A percentile compares a stretch with the other conserved stretches of the same genome.
These are phyloP conservation scores for Ceratocystis diversiconidia DNA, from an alignment of 2,329 filamentous ascomycete genomes.

Conservation along the genomic window DNA sequence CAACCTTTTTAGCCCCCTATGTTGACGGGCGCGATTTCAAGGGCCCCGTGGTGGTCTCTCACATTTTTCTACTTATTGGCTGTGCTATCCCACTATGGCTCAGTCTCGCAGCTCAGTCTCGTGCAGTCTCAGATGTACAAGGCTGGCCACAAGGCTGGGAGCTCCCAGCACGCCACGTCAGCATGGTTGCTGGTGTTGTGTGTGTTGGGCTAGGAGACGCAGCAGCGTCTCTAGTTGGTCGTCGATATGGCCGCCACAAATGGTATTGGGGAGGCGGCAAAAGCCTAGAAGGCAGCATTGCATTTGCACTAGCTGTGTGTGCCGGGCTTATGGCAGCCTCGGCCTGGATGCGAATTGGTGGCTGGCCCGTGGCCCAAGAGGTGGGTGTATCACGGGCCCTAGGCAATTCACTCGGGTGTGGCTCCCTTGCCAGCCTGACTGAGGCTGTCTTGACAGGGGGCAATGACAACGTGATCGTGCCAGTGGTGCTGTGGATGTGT, in stretches of 20 bases:
- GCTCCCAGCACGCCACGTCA: slow-evolving; percentile 56
- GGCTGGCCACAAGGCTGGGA: slow-evolving; percentile 50
- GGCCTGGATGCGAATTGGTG: slow-evolving; percentile 60
- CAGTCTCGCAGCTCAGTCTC: slow-evolving; percentile 54
- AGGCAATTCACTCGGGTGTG: slow-evolving; percentile 51
- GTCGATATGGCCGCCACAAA: slow-evolving; percentile 72
- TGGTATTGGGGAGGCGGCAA: slow-evolving; percentile 97
- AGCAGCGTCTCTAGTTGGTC: slow-evolving; percentile 76
- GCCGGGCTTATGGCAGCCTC: slow-evolving; percentile 56
- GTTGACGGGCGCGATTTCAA: slow-evolving; percentile 87
- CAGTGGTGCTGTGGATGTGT: slow-evolving; percentile 81
- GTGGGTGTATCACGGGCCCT: slow-evolving; percentile 33
- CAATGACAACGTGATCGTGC: slow-evolving; percentile 97
- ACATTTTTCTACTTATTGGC: slow-evolving; percentile 89
- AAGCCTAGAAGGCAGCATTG: slow-evolving; percentile 73
- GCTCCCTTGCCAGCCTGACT: slow-evolving; percentile 70
- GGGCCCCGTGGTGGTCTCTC: slow-evolving; percentile 86
- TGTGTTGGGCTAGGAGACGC: slow-evolving; percentile 94
- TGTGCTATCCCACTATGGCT: slow-evolving; percentile 93
- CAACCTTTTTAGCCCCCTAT: slow-evolving; percentile 78
- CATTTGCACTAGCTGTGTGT: slow-evolving; percentile 71
- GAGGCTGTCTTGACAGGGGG: slow-evolving; percentile 92
- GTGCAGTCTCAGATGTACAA: slow-evolving; percentile 28
- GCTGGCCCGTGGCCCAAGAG: slow-evolving; percentile 59
- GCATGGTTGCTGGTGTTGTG: slow-evolving; percentile 83